Evolutionary conservation across 106 monocot genomes (phyloP).

Genomic region (Acanthochlamys bracteata): DNA sequence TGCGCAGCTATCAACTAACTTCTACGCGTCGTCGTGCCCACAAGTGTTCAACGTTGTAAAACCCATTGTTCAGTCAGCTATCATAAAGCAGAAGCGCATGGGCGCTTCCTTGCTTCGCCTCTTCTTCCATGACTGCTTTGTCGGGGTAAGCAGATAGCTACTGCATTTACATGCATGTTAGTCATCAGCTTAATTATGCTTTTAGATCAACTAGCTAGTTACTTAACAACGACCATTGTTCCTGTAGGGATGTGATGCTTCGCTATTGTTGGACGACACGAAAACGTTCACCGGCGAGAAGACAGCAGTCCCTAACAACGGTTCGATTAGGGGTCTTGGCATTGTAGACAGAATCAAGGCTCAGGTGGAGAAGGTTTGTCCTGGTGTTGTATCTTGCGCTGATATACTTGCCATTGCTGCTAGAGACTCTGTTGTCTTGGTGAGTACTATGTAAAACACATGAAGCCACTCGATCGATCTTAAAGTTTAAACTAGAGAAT

Average conservation of each 20-base stretch:
- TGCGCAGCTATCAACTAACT: conserved; percentile 21
- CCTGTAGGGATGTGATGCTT: conserved; percentile 21
- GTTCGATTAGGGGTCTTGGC: conserved; percentile 10
- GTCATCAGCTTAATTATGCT: not conserved
- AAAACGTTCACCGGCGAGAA: conserved; percentile 18
- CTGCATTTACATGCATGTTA: not conserved
- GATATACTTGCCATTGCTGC: conserved; percentile 23
- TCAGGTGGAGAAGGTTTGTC: conserved; percentile 18
- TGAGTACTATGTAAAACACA: not conserved
- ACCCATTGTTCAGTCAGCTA: conserved; percentile 3
- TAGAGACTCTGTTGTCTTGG: conserved; percentile 22
- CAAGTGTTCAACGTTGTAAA: not conserved
- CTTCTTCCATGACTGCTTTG: conserved; percentile 31
- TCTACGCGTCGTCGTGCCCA: conserved; percentile 17
- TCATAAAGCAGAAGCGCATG: conserved; percentile 10
- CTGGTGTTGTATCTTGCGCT: conserved; percentile 36
- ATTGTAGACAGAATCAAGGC: conserved; percentile 29
- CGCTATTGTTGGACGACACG: conserved; percentile 16
- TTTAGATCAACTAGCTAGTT: too few relatives aligned
- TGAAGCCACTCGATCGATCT: too few relatives aligned
- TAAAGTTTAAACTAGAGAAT: too few relatives aligned
- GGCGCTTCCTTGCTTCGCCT: conserved; percentile 27
- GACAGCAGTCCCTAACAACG: conserved; percentile 14
- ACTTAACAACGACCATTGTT: too few relatives aligned
- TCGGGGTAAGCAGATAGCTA: conserved; percentile 1